A percentile compares a stretch with the other conserved stretches of the same genome.
phyloP scores from a whole-genome alignment of 1,284 basidiomycete species.

The Ceraceosorus guamensis region DNA sequence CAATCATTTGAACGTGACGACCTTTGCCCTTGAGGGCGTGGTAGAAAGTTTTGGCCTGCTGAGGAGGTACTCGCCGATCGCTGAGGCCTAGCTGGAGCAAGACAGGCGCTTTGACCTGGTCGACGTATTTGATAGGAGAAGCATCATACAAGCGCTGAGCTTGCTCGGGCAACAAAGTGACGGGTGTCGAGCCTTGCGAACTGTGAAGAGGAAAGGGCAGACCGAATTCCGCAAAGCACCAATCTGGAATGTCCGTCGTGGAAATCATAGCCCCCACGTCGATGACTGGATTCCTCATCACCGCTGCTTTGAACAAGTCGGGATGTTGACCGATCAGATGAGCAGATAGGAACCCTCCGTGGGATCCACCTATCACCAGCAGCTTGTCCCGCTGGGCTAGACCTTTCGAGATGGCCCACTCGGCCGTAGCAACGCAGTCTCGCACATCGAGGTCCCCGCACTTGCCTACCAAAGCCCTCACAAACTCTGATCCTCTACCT shows the following conservation, averaged over 20 bases:
- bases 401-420: constrained; percentile 55
- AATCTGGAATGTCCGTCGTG: constrained; percentile 65
- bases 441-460: constrained; percentile 63
- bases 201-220: constrained; percentile 48
- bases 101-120: constrained; percentile 56
- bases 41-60: constrained; percentile 55
- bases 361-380: constrained; percentile 62
- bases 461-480: constrained; percentile 54
- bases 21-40: constrained; percentile 7
- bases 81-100: constrained; percentile 59
- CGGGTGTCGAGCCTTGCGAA: constrained; percentile 18
- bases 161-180: constrained; percentile 52
- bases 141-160: constrained; percentile 54
- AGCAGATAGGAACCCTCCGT: constrained; percentile 63
- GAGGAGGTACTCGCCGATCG: constrained; percentile 61
- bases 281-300: constrained; percentile 65
- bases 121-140: constrained; percentile 59
- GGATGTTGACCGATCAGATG: constrained; percentile 63
- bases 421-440: constrained; percentile 58
- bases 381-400: constrained; percentile 54
- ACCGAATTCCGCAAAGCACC: constrained; percentile 61
- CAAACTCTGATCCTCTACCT: constrained; percentile 52
- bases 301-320: constrained; percentile 58
- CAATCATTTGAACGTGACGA: constrained; percentile 9
- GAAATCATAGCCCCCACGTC: constrained; percentile 55